phyloP scores from a whole-genome alignment of 2,329 filamentous ascomycete genomes.

The Colletotrichum lindemuthianum region DNA sequence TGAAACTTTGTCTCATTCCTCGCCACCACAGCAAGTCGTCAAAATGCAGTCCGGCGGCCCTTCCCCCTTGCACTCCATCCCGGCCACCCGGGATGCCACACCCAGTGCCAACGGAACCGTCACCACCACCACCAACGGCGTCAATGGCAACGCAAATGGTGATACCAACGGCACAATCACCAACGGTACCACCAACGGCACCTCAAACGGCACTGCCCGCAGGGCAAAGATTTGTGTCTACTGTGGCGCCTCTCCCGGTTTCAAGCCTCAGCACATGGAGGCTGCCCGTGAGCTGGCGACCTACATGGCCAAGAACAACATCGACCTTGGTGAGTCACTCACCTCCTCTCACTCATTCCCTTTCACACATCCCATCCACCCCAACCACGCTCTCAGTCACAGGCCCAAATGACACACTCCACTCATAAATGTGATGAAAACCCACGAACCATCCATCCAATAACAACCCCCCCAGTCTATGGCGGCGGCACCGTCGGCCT shows the following conservation, averaged over 20 bases:
- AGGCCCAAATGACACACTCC: not conserved
- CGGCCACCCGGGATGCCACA: conserved; percentile 44
- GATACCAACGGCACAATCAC: conserved; percentile 38
- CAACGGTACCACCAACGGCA: conserved; percentile 43
- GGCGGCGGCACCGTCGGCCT: conserved; percentile 93
- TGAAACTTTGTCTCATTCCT: not conserved
- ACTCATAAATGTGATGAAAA: not conserved
- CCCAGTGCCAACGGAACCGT: conserved; percentile 36
- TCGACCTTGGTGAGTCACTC: conserved; percentile 71
- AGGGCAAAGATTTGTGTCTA: conserved; percentile 87
- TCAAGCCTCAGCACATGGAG: conserved; percentile 77
- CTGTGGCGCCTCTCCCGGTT: conserved; percentile 85
- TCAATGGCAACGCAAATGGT: conserved; percentile 20
- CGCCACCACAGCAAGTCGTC: not conserved
- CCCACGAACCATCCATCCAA: not conserved
- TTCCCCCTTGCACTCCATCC: conserved; percentile 48
- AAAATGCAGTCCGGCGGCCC: conserved; percentile 54
- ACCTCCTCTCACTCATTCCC: not conserved
- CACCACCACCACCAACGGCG: conserved; percentile 39
- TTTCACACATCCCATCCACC: not conserved
- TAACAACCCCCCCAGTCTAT: conserved; percentile 70
- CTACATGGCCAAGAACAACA: conserved; percentile 79
- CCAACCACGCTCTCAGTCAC: conserved; percentile 5
- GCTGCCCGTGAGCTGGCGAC: conserved; percentile 80
- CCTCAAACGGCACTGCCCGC: conserved; percentile 42